Evolutionary conservation across 139 green algal species (phyloP), one percentile per base, ranked within the genome.

Genomic region (Coccomyxa sp.): DNA sequence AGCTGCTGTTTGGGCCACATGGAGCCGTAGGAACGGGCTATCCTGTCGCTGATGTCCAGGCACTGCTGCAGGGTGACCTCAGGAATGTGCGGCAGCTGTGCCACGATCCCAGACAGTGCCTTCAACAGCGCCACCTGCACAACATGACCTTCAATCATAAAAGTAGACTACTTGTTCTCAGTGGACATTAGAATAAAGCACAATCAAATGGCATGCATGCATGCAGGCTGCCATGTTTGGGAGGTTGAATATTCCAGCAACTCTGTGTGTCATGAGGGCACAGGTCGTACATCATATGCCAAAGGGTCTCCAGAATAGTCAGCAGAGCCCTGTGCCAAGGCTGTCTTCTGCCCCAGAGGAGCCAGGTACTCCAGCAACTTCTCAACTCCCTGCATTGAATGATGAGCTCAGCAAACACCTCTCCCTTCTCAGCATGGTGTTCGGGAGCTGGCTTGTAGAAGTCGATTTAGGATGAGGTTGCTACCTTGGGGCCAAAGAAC

Each of bases 121-220:
- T 45, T 38, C 78, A 86, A 78, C 83, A 86, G 79, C 9, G 57
- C 67, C 0, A 83, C 78, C 83, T 86, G 83, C 78, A 80, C 30
- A 9, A 18, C 1, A 67, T 51, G 67, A 60, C 27, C 23, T n/a
- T 16, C 30, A 3, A 63, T 25, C 11, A 58, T 63, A 3, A 63
- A 25, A 51, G 38, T 51, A 7, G 38, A 51, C 38, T 51, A 51
- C 38, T 51, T 51, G 38, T 7, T 7, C 38, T 51, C 38, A 51
- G 3, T 7, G 3, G 38, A 7, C 38, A 51, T 51, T 11, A 51
- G 38, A 51, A 51, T 7, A 51, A 51, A 3, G 38, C 38, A 51
- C 38, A 51, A 51, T 51, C 3, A 51, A 3, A 51, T 11, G 7
- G 38, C 38, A 51, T 51, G 38, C 38, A 51, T 51, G 38, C 38